These are phyloP conservation scores for Candida stauntonica DNA, from an alignment of 805 yeast genomes.

Conservation along the genomic window DNA sequence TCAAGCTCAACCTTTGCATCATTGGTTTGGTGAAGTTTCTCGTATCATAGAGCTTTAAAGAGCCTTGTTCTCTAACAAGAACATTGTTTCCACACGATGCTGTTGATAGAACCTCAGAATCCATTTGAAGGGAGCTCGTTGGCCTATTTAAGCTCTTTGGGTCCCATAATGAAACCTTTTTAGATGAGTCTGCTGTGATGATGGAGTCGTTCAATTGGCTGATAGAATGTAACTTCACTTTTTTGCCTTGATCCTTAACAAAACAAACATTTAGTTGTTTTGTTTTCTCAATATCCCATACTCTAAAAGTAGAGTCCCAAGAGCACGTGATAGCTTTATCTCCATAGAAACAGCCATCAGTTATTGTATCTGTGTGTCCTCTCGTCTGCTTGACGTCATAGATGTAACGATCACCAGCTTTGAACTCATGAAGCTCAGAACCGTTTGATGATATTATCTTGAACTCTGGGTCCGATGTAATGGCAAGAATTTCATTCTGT, in stretches of 20 bases:
- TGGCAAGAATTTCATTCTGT: conserved; percentile 1
- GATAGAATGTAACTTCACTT: conserved; percentile 12
- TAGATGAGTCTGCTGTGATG: conserved; percentile 9
- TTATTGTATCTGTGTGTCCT: conserved; percentile 26
- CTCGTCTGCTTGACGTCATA: conserved; percentile 26
- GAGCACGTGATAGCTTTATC: conserved; percentile 19
- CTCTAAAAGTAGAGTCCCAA: conserved; percentile 27
- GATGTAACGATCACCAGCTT: conserved; percentile 24
- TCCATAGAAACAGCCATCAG: conserved; percentile 21
- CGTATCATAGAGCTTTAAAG: conserved; percentile 19
- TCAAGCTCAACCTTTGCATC: conserved; percentile 15
- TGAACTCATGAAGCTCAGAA: conserved; percentile 12
- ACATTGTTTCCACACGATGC: not conserved
- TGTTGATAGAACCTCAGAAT: not conserved
- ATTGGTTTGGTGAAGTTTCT: conserved; percentile 19
- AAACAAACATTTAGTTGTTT: conserved; percentile 17
- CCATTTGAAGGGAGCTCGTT: not conserved
- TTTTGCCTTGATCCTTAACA: conserved; percentile 16
- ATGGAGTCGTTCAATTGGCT: conserved; percentile 2
- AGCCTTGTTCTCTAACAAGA: conserved; percentile 1
- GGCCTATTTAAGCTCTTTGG: conserved; percentile 12
- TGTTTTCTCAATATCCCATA: conserved; percentile 21
- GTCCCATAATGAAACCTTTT: conserved; percentile 20
- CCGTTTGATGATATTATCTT: conserved; percentile 17
- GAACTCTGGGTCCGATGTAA: conserved; percentile 18